phyloP scores from a whole-genome alignment of 495 filamentous ascomycete species.

The Aspergillus mulundensis region DNA sequence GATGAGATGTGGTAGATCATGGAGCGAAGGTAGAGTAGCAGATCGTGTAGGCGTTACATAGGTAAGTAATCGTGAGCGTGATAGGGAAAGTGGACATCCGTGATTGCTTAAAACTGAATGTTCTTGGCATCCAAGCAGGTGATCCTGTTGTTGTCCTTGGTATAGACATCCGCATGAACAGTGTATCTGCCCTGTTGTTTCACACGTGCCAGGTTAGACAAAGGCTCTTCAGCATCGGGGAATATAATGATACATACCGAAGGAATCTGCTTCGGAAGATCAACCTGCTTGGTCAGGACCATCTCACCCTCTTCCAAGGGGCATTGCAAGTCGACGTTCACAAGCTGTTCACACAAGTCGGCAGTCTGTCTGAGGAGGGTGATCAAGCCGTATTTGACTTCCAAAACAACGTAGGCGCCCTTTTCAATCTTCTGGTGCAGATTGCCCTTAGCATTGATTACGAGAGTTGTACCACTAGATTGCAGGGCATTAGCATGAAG shows the following conservation, averaged over 20 bases:
- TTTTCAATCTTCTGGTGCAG: conserved; percentile 64
- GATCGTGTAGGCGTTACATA: conserved; percentile 6
- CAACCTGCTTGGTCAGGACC: conserved; percentile 70
- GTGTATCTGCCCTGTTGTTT: conserved; percentile 79
- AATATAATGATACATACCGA: conserved; percentile 56
- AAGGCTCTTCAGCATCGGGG: background rate
- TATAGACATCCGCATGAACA: conserved; percentile 81
- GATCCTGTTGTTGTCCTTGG: conserved; percentile 60
- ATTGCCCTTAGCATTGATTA: conserved; percentile 70
- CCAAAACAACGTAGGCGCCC: conserved; percentile 72
- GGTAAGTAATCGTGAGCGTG: background rate
- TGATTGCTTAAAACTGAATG: conserved; percentile 30
- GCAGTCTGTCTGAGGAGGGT: conserved; percentile 72
- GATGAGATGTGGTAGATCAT: background rate
- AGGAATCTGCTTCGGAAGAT: conserved; percentile 83
- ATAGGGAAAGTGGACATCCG: background rate
- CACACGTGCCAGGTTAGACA: conserved; percentile 8
- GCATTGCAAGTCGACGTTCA: conserved; percentile 84
- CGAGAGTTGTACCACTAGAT: conserved; percentile 70
- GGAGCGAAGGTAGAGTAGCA: background rate
- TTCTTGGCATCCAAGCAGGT: conserved; percentile 71
- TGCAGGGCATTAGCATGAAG: conserved; percentile 11
- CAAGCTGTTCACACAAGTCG: conserved; percentile 83
- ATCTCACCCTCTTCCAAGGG: conserved; percentile 75
- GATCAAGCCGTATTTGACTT: conserved; percentile 90